phyloP scores from a whole-genome alignment of 2,329 filamentous ascomycete species.

The Colletotrichum australisinense region DNA sequence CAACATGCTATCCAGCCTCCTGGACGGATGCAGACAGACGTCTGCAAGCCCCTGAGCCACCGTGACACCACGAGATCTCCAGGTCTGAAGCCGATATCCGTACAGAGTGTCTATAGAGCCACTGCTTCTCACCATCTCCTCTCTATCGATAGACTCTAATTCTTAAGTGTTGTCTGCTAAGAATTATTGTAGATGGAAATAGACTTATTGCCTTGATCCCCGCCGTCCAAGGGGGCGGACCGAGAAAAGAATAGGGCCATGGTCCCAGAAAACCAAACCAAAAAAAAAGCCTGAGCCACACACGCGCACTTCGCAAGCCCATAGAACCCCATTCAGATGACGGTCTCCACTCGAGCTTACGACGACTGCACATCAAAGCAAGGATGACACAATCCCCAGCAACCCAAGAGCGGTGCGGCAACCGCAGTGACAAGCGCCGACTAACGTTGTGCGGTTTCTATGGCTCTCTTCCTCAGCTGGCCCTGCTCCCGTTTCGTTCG shows the following conservation, averaged over 20 bases:
- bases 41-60: slow-evolving; percentile 23
- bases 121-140: too few species aligned
- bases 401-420: background rate
- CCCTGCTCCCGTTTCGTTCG: background rate
- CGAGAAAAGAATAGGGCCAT: background rate
- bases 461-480: background rate
- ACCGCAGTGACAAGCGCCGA: background rate
- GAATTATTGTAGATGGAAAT: background rate
- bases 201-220: background rate
- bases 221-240: background rate
- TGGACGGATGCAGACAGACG: background rate
- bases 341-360: slow-evolving; percentile 33
- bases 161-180: too few species aligned
- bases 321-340: slow-evolving; percentile 25
- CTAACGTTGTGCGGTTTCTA: background rate
- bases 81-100: background rate
- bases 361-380: slow-evolving; percentile 36
- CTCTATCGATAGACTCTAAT: too few species aligned
- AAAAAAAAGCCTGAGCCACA: slow-evolving; percentile 16
- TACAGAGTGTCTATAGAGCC: background rate
- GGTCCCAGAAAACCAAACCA: background rate
- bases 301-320: background rate
- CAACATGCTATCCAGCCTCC: slow-evolving; percentile 9
- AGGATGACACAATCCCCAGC: slow-evolving; percentile 25
- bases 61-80: background rate